Evolutionary conservation across 23 red algal species (phyloP).

Genomic region (Gracilaria caudata): DNA sequence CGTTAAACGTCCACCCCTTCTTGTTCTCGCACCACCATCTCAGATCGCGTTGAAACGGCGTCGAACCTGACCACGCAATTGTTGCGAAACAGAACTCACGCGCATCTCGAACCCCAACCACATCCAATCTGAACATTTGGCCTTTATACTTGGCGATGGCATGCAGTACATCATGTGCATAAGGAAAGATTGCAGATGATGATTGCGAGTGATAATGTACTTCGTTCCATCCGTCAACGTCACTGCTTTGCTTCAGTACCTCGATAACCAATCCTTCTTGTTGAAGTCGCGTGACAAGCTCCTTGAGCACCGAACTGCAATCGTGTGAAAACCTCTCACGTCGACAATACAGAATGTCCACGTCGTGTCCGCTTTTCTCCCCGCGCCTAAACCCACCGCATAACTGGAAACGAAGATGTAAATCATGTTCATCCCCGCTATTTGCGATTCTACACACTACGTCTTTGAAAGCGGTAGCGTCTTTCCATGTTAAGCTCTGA

Average conservation of each 20-base stretch:
- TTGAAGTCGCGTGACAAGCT: conserved; percentile 27
- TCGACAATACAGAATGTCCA: conserved; percentile 69
- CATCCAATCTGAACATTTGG: conserved; percentile 37
- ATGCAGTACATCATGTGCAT: conserved; percentile 65
- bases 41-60: conserved; percentile 65
- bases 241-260: conserved; percentile 27
- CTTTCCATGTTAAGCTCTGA: neutral
- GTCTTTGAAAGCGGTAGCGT: conserved; percentile 18
- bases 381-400: conserved; percentile 67
- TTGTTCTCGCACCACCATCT: conserved; percentile 30
- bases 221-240: conserved; percentile 40
- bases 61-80: conserved; percentile 68
- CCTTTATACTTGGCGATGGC: conserved; percentile 42
- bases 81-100: conserved; percentile 61
- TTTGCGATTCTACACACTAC: conserved; percentile 11
- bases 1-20: conserved; percentile 68
- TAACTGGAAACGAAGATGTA: conserved; percentile 43
- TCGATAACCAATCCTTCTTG: conserved; percentile 16
- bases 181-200: conserved; percentile 15
- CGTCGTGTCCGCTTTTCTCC: conserved; percentile 58
- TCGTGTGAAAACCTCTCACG: conserved; percentile 1
- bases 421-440: neutral
- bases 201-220: conserved; percentile 40
- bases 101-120: conserved; percentile 56
- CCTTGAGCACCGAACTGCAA: conserved; percentile 36